Conservation (phyloP, 768 basidiomycete genomes). For the Austroboletus eburneus region DNA sequence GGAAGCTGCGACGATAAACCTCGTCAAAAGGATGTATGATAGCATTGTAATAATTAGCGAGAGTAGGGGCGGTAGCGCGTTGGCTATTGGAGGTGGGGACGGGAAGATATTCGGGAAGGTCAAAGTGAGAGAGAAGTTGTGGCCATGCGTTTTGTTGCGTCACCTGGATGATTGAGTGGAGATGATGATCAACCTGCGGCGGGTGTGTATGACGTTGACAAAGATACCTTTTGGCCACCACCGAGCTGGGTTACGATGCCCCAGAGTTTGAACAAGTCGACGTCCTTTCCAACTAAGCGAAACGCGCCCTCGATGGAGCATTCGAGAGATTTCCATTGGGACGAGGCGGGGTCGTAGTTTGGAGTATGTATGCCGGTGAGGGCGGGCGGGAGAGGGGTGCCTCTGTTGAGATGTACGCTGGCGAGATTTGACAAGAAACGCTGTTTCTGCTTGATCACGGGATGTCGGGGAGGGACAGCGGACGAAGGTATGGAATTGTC, state of each 20-base stretch:
- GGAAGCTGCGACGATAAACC: conserved; percentile 55
- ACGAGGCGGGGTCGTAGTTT: conserved; percentile 57
- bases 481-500: conserved; percentile 43
- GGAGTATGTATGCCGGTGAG: conserved; percentile 59
- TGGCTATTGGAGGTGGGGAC: conserved; percentile 43
- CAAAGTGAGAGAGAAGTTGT: conserved; percentile 49
- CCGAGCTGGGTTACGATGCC: conserved; percentile 55
- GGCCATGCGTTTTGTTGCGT: conserved; percentile 54
- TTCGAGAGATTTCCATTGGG: conserved; percentile 66
- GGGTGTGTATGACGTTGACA: conserved; percentile 10
- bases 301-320: conserved; percentile 58
- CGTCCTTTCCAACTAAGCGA: conserved; percentile 66
- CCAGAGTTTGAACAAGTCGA: conserved; percentile 77
- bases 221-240: conserved; percentile 56
- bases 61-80: conserved; percentile 44
- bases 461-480: conserved; percentile 36
- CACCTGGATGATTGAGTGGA: conserved; percentile 34
- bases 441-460: conserved; percentile 50
- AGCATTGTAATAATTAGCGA: conserved; percentile 57
- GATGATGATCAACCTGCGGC: conserved; percentile 10
- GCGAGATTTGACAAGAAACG: conserved; percentile 63
- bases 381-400: conserved; percentile 68
- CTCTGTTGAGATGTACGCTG: conserved; percentile 51
- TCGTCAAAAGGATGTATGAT: conserved; percentile 74
- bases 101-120: conserved; percentile 56